These are phyloP conservation scores for Neurospora sp. DNA, from an alignment of 2,329 filamentous ascomycete genomes.

Conservation along the genomic window DNA sequence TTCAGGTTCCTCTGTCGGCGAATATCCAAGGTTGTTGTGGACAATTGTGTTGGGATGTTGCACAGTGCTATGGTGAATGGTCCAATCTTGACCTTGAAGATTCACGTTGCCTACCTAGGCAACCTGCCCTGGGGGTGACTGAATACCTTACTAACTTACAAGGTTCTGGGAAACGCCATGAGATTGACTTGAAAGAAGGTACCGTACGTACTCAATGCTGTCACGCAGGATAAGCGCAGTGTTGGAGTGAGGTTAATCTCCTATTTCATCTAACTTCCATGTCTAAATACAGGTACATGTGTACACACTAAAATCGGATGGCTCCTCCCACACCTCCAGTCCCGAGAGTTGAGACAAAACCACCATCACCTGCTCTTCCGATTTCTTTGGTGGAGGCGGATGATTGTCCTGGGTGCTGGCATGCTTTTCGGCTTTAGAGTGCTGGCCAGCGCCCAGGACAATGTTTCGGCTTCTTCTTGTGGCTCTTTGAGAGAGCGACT, in stretches of 20 bases:
- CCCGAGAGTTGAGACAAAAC: background rate
- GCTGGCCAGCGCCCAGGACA: conserved; percentile 51
- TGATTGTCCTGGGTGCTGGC: conserved; percentile 33
- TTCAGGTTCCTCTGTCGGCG: too few species aligned
- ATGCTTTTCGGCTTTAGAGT: conserved; percentile 44
- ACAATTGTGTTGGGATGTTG: too few species aligned
- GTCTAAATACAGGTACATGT: background rate
- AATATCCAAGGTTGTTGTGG: too few species aligned
- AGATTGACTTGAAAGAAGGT: background rate
- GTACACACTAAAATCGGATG: background rate
- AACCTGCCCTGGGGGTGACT: background rate
- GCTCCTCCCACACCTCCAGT: background rate
- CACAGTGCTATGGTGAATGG: background rate
- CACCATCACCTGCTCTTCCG: conserved; percentile 48
- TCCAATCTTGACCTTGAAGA: background rate
- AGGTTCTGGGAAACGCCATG: background rate
- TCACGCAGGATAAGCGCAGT: background rate
- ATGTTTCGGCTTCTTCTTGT: conserved; percentile 79
- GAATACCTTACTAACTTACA: background rate
- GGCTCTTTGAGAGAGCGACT: conserved; percentile 59
- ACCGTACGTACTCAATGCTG: background rate
- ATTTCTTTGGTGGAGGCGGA: conserved; percentile 60
- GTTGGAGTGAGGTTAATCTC: background rate
- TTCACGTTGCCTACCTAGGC: background rate
- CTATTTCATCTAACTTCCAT: background rate